Conservation (phyloP, 345 rosid species). For the Eucalyptus cladocalyx region DNA sequence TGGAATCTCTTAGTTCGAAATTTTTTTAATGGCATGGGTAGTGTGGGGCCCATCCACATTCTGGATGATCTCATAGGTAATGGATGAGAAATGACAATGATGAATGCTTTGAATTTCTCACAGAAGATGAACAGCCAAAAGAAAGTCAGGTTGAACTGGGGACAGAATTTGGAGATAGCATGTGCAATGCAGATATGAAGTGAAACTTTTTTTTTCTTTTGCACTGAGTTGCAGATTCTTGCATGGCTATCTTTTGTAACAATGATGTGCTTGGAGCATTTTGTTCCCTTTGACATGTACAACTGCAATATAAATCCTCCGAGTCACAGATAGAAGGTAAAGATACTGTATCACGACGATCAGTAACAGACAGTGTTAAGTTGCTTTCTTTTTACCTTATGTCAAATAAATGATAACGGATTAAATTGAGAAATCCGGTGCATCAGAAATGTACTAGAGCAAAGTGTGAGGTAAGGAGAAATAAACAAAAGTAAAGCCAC, state of each 20-base stretch:
- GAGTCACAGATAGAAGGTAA: background rate
- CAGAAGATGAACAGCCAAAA: background rate
- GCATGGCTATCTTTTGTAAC: background rate
- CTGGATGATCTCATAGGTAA: constrained; percentile 28
- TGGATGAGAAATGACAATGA: constrained; percentile 4
- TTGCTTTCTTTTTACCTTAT: background rate
- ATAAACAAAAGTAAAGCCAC: background rate
- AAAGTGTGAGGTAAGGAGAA: background rate
- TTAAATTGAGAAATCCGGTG: background rate
- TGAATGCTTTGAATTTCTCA: background rate
- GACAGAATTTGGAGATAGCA: background rate
- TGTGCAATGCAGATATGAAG: background rate
- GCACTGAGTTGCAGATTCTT: background rate
- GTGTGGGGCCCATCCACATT: constrained; percentile 22
- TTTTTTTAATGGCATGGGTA: constrained; percentile 30
- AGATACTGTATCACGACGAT: background rate
- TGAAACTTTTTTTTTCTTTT: background rate
- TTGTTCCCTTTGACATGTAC: background rate
- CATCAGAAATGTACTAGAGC: background rate
- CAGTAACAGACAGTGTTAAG: background rate
- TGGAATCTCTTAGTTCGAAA: constrained; percentile 61
- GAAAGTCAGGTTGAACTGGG: background rate
- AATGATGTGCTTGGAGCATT: background rate
- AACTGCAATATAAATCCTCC: background rate
- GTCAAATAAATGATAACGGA: background rate